Conservation (phyloP, 192 early-diverging fungal genomes). For the Umbelopsis sp. region DNA sequence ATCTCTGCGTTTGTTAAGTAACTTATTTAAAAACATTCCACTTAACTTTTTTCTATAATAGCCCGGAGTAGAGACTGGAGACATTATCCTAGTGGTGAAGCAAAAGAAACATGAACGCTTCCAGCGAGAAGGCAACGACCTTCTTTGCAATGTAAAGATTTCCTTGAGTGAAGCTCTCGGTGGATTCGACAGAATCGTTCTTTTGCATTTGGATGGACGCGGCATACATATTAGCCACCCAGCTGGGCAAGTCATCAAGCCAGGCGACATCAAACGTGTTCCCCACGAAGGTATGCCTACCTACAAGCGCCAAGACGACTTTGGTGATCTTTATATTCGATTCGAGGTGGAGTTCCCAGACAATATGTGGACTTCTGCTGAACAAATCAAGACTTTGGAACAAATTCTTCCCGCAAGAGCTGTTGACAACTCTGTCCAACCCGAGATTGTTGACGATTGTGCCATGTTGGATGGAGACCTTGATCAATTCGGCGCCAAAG, state of each 20-base stretch:
- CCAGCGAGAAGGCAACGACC: constrained; percentile 78
- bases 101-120: constrained; percentile 83
- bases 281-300: constrained; percentile 92
- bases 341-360: constrained; percentile 89
- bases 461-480: constrained; percentile 44
- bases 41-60: constrained; percentile 25
- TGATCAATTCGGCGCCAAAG: constrained; percentile 47
- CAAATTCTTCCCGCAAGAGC: constrained; percentile 35
- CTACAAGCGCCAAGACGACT: constrained; percentile 66
- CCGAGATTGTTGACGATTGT: constrained; percentile 56
- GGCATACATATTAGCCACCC: constrained; percentile 82
- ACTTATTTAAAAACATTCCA: not conserved
- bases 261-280: constrained; percentile 87
- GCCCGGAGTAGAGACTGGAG: constrained; percentile 88
- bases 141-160: constrained; percentile 80
- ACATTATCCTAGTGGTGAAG: constrained; percentile 90
- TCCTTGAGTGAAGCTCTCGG: constrained; percentile 89
- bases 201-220: constrained; percentile 89
- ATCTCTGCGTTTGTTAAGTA: not conserved
- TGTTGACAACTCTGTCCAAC: constrained; percentile 22
- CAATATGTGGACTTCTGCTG: constrained; percentile 45
- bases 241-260: constrained; percentile 83
- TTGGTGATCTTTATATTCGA: constrained; percentile 88
- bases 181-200: constrained; percentile 80
- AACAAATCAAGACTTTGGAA: constrained; percentile 34